Evolutionary conservation across 495 filamentous ascomycete species (phyloP).

Genomic region (Lophiostoma macrostomum): DNA sequence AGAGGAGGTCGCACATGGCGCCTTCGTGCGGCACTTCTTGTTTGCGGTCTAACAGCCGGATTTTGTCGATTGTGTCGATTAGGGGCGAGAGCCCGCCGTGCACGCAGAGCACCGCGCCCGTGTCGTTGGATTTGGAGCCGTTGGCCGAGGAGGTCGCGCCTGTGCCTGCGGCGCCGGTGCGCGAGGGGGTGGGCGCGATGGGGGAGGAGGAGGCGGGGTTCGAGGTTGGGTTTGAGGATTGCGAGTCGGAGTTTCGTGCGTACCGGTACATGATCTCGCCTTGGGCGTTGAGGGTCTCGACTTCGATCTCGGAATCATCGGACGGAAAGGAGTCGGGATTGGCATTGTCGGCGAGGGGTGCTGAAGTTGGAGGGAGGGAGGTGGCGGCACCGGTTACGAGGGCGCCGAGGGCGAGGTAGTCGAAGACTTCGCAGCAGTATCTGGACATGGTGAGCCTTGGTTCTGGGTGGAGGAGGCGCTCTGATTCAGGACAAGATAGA

Average conservation of each 20-base stretch:
- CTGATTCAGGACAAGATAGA: neutral
- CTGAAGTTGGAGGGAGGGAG: conserved; percentile 57
- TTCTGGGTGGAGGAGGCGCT: neutral
- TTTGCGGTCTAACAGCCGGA: conserved; percentile 90
- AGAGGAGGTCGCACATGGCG: conserved; percentile 96
- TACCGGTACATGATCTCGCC: conserved; percentile 75
- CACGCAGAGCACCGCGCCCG: conserved; percentile 86
- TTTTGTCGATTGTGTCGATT: conserved; percentile 93
- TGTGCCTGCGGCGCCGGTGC: conserved; percentile 72
- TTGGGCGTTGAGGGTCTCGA: conserved; percentile 81
- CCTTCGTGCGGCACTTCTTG: conserved; percentile 98
- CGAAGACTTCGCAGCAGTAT: conserved; percentile 96
- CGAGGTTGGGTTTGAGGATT: conserved; percentile 36
- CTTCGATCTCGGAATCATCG: conserved; percentile 73
- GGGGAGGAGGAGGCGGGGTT: conserved; percentile 48
- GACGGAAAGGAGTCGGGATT: conserved; percentile 39
- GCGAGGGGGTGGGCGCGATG: conserved; percentile 40
- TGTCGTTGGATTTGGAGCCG: conserved; percentile 58
- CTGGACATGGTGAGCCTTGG: conserved; percentile 8
- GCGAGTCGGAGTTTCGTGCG: conserved; percentile 46
- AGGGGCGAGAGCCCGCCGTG: conserved; percentile 90
- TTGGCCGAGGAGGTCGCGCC: conserved; percentile 66
- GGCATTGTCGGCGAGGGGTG: conserved; percentile 40
- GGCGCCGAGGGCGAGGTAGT: conserved; percentile 93
- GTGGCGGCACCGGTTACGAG: conserved; percentile 87